Evolutionary conservation across 257 asterid species (phyloP).

Genomic region (Solanum tacnaense): DNA sequence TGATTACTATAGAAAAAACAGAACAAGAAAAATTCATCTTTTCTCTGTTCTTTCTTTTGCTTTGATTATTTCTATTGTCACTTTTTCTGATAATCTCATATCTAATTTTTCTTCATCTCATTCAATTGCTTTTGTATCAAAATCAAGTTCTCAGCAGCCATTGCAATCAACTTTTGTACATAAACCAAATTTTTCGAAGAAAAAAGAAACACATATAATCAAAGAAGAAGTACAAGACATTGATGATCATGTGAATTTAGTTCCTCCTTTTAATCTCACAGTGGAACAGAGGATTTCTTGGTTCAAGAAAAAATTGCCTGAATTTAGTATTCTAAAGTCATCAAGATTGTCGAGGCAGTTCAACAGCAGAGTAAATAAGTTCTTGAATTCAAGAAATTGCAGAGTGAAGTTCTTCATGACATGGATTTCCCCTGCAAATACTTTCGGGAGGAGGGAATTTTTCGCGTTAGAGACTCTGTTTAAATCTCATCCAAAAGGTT

Average conservation of each 20-base stretch:
- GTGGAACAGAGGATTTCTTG: slow-evolving; percentile 3
- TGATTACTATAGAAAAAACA: slow-evolving; percentile 13
- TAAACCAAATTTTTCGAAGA: neutral
- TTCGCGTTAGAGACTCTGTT: slow-evolving; percentile 45
- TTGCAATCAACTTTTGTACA: neutral
- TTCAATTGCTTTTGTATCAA: neutral
- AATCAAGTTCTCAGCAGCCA: neutral
- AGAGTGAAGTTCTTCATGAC: slow-evolving; percentile 14
- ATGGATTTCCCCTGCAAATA: slow-evolving; percentile 15
- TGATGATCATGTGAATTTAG: neutral
- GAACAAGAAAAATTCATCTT: slow-evolving; percentile 13
- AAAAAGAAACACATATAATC: neutral
- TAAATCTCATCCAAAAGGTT: slow-evolving; percentile 25
- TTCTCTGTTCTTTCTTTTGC: slow-evolving; percentile 24
- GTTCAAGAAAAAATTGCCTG: slow-evolving; percentile 1
- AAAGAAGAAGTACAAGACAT: slow-evolving; percentile 3
- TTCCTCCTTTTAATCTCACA: slow-evolving; percentile 3
- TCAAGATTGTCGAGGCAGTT: neutral
- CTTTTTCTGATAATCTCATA: slow-evolving; percentile 13
- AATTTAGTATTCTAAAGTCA: slow-evolving; percentile 1
- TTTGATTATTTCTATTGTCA: slow-evolving; percentile 14
- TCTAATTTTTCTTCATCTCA: slow-evolving; percentile 15
- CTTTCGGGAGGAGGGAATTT: slow-evolving; percentile 35
- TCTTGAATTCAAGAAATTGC: neutral
- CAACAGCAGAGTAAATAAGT: neutral